These are phyloP conservation scores for Rhizoclosmatium sp. DNA, from an alignment of 192 early-diverging fungal genomes.

Conservation along the genomic window DNA sequence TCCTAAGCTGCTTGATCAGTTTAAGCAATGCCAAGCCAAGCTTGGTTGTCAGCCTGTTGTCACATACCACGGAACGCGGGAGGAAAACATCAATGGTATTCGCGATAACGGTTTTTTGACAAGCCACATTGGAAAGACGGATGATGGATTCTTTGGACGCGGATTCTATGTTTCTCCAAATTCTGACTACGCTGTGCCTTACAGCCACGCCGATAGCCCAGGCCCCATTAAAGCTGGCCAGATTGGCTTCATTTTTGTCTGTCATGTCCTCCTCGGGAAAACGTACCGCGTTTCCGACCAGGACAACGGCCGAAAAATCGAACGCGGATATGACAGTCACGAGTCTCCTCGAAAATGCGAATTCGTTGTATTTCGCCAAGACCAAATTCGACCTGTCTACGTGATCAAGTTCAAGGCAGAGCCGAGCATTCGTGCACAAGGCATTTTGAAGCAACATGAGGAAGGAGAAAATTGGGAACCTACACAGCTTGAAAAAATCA, in stretches of 20 bases:
- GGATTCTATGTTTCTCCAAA: not conserved
- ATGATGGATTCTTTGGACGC: not conserved
- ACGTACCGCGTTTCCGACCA: not conserved
- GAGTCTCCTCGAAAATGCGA: constrained; percentile 3
- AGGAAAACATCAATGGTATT: not conserved
- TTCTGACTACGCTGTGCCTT: constrained; percentile 1
- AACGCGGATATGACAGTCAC: constrained; percentile 5
- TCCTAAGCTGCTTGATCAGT: not conserved
- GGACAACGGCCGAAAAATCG: not conserved
- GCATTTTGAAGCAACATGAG: no score
- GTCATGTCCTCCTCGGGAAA: not conserved
- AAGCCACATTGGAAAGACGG: not conserved
- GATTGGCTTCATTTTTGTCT: not conserved
- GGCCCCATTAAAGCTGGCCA: not conserved
- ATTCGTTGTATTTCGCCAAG: not conserved
- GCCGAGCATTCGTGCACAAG: not conserved
- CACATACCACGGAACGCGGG: not conserved
- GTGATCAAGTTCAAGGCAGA: constrained; percentile 6
- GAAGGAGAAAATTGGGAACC: no score
- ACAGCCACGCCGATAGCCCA: not conserved
- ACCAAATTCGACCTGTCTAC: not conserved
- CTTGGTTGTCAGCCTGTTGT: not conserved
- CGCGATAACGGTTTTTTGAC: not conserved
- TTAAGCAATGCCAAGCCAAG: not conserved
- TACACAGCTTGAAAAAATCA: no score